Conservation (phyloP, 2,329 filamentous ascomycete species). For the Anthostomella pinea region DNA sequence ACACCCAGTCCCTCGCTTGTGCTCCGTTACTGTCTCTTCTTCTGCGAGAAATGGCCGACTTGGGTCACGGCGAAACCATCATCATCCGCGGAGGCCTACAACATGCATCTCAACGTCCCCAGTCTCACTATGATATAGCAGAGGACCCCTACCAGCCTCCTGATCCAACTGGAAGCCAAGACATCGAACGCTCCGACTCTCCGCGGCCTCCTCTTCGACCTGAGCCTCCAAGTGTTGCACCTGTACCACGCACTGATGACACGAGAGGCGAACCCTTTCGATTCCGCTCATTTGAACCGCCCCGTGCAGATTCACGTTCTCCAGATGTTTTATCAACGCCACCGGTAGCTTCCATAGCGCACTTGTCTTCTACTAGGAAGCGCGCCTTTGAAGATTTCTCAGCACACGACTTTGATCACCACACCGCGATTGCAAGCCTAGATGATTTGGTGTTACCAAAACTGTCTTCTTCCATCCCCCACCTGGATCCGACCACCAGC, state of each 20-base stretch:
- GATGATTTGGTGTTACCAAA: conserved; percentile 3
- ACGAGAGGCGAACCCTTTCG: too few species aligned
- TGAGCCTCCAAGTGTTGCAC: conserved; percentile 1
- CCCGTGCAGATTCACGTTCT: conserved; percentile 5
- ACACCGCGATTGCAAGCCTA: too few species aligned
- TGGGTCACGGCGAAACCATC: too few species aligned
- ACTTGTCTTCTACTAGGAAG: too few species aligned
- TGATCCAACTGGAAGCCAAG: conserved; percentile 3
- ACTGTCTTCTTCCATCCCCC: conserved; percentile 8
- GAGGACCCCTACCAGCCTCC: conserved; percentile 6
- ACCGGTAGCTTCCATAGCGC: too few species aligned
- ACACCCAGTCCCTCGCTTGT: too few species aligned
- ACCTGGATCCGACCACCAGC: conserved; percentile 3
- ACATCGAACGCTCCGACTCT: conserved; percentile 1
- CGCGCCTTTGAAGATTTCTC: too few species aligned
- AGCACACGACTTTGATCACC: too few species aligned
- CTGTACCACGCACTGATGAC: conserved; percentile 7
- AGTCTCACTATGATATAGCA: too few species aligned
- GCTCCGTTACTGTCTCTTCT: neutral
- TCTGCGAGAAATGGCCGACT: too few species aligned
- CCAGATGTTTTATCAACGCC: neutral
- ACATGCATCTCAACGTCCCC: too few species aligned
- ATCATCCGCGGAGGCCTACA: too few species aligned
- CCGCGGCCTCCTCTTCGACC: conserved; percentile 9
- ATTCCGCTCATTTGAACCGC: conserved; percentile 2